Base-by-base conservation (phyloP, 768 basidiomycete species). In the Aureoboletus auriporus region DNA sequence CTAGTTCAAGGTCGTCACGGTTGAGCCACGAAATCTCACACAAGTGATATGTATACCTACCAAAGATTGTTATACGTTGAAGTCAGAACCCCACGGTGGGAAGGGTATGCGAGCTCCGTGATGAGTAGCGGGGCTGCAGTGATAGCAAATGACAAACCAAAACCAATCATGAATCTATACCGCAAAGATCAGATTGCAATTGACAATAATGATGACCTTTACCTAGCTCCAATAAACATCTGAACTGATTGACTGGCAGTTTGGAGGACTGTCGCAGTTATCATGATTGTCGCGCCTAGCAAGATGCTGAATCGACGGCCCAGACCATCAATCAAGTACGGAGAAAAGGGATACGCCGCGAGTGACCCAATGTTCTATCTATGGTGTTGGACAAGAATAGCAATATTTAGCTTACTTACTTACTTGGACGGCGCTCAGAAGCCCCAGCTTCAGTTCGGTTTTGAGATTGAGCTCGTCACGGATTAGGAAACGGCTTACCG, bases 71-170 rank as follows among this genome's bases (percentile, higher is more conserved):
- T 73, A 58, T 73, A 75, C 28, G 69, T 56, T 12, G 74, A 71
- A 10, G 76, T 79, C 44, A 74, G 48, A 3, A 67, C 68, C 11
- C 65, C 73, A 35, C 76, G 74, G 53, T 79, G 73, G 8, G 73
- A 70, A 11, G 75, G 76, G 57, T 76, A 77, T 1, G 77, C 70
- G 16, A 80, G 57, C 64, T 81, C 77, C 34, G 75, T 73, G 49
- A 79, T 65, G 14, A 79, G 69, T 20, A 78, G 59, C 6, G 77
- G 78, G 4, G 78, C 74, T 30, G 77, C 69, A 41, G 65, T 67
- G 11, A 63, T 58, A 10, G 71, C 69, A 50, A 76, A 72, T 5
- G 68, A 65, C 36, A 70, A 65, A 20, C 74, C 73, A 51, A 76
- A 74, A 9, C 74, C 75, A 44, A 75, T 67, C 53, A 68, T 48